A percentile compares a stretch with the other conserved stretches of the same genome.
Conservation (phyloP, 2,329 filamentous ascomycete genomes). For the Xylaria sp. region DNA sequence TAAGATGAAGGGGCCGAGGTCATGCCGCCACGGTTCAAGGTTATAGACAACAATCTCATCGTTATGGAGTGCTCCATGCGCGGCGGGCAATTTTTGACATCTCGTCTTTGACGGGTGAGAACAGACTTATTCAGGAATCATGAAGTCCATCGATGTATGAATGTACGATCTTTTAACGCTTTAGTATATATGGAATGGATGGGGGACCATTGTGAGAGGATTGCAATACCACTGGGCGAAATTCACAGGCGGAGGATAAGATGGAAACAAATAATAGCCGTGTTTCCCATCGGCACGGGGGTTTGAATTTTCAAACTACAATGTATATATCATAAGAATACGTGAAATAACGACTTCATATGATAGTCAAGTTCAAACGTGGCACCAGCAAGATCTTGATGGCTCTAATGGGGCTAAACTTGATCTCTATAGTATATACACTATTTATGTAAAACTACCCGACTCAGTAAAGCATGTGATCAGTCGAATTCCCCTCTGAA, state of each 20-base stretch:
- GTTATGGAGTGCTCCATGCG: too few species aligned
- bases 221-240: slow-evolving; percentile 5
- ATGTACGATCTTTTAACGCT: slow-evolving; percentile 6
- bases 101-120: neutral
- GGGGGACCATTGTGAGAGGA: neutral
- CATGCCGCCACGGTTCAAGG: neutral
- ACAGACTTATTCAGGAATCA: neutral
- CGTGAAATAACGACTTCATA: neutral
- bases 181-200: neutral
- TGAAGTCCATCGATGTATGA: slow-evolving; percentile 14
- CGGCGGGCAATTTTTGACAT: neutral
- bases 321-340: slow-evolving; percentile 8
- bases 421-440: neutral
- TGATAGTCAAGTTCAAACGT: neutral
- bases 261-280: neutral
- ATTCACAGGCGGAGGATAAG: neutral
- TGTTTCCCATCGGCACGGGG: neutral
- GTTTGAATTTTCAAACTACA: neutral
- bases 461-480: neutral
- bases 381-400: neutral
- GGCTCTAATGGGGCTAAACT: neutral
- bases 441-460: neutral
- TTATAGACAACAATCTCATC: neutral
- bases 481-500: neutral
- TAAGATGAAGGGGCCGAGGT: neutral